Base-by-base conservation (phyloP, 2,329 filamentous ascomycete species). In the Penicillium sp. region DNA sequence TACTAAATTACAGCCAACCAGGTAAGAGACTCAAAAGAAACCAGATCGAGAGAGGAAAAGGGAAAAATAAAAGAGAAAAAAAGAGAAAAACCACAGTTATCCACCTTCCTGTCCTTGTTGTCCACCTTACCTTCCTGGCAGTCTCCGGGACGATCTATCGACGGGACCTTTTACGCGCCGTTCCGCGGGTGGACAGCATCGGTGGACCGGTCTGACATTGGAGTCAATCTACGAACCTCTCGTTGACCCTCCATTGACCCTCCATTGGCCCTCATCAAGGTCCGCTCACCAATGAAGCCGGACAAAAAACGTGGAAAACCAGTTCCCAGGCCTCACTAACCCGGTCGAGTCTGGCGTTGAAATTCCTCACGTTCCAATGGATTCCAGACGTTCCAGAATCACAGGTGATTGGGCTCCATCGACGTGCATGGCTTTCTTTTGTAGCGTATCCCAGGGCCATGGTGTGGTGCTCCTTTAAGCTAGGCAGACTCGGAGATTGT, bases 91-190 rank as follows among this genome's bases (percentile, higher is more conserved):
- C 18, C 41, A 13, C 34, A 36, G 13, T 36, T 32, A 41, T 21
- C 42, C 49, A 51, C 49, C 49, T 51, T 50, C 48, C 48, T 42
- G 38, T 43, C 45, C 34, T 42, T 34, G 48, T 21, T 45, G 34
- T 43, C 38, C 39, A 49, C 45, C 45, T 45, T 40, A 10, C 47
- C 16, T 41, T 31, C 51, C 32, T 50, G 54, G 50, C 36, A 56
- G 22, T 53, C 41, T 32, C 45, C 40, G 43, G 53, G 60, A 48
- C 51, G 60, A 63, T 63, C 60, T 54, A 55, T 63, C 50, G 34
- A 45, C 50, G 54, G 57, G 51, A 45, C 18, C 36, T 45, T 41
- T 27, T 42, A 54, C 60, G 57, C 45, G 51, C 55, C 55, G 57
- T 51, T 58, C 59, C 55, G 51, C 46, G 49, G 57, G 57, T 61